A percentile compares a stretch with the other conserved stretches of the same genome.
Conservation (phyloP, 2,329 filamentous ascomycete species). For the Periconia digitata region DNA sequence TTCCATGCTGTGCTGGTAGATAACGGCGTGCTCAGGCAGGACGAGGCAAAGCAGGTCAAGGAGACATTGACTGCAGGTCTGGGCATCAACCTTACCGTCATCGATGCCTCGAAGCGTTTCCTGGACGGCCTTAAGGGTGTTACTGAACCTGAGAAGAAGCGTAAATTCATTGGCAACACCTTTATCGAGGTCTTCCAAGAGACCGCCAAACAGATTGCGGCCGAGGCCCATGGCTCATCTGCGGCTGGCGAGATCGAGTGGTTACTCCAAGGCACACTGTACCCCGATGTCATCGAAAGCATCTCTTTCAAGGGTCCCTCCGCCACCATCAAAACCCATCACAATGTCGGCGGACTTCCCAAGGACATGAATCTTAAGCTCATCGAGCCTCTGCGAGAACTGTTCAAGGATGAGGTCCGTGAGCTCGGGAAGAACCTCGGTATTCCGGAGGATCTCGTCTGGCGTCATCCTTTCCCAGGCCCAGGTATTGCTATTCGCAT, state of each 20-base stretch:
- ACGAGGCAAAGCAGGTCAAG: slow-evolving; percentile 82
- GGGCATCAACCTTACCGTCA: slow-evolving; percentile 86
- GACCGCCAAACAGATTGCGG: slow-evolving; percentile 74
- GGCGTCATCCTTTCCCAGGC: slow-evolving; percentile 77
- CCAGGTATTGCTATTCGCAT: slow-evolving; percentile 77
- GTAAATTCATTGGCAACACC: slow-evolving; percentile 83
- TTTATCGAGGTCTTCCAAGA: slow-evolving; percentile 84
- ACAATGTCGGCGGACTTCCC: slow-evolving; percentile 71
- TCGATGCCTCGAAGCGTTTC: slow-evolving; percentile 78
- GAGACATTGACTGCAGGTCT: slow-evolving; percentile 76
- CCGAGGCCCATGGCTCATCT: slow-evolving; percentile 65
- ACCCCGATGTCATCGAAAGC: slow-evolving; percentile 72
- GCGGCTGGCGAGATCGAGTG: slow-evolving; percentile 77
- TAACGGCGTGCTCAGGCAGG: slow-evolving; percentile 81
- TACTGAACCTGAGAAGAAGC: slow-evolving; percentile 77
- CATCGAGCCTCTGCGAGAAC: slow-evolving; percentile 75
- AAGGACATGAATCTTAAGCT: slow-evolving; percentile 65
- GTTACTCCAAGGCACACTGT: slow-evolving; percentile 85
- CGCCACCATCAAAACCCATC: slow-evolving; percentile 73
- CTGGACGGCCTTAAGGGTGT: slow-evolving; percentile 75
- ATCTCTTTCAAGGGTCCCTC: slow-evolving; percentile 74
- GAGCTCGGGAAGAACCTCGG: slow-evolving; percentile 68
- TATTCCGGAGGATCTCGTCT: slow-evolving; percentile 74
- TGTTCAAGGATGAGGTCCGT: slow-evolving; percentile 85
- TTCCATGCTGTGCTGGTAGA: slow-evolving; percentile 86